Evolutionary conservation across 202 grass and related monocot species (phyloP), one percentile per base, ranked within the genome.

Genomic region (Alloteropsis angusta): DNA sequence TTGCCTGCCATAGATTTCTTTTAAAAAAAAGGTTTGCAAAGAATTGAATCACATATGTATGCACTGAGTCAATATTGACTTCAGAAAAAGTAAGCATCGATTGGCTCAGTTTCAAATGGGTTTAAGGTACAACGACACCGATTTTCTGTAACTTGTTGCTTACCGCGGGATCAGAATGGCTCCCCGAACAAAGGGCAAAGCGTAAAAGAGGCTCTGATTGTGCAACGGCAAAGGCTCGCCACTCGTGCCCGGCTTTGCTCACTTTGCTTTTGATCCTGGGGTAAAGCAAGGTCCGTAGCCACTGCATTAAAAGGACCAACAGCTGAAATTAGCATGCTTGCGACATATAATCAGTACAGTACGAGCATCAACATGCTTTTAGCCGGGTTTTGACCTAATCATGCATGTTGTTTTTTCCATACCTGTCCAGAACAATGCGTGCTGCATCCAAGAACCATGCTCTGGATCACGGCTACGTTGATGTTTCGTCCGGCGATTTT

Each of bases 111-210:
- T 32, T 36, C n/a, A 35, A 19, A 65, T 26, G 56, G 1, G 65
- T 25, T 84, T 57, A 47, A 69, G 30, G 70, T 80, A 42, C 56
- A 75, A 23, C 3, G 69, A 25, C 28, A 68, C 10, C 3, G 6
- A 48, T 70, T 63, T 43, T 41, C 28, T 0, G 47, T 17, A 26
- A 42, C 38, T 7, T 48, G 67, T 80, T 61, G 72, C 85, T 92
- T 97, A 98, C 95, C 54, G 91, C 89, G 12, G 96, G 96, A 95
- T 98, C 96, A 81, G 96, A 98, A 87, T 95, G 96, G 92, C 92
- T 95, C 45, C 96, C 96, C 6, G 96, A 98, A 69, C 96, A 98
- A 85, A 98, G 96, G 23, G 92, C 96, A 67, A 95, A 98, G 82
- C 86, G 81, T 25, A 98, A 83, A 71, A 98, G 90, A 86, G 96